Conservation (phyloP, 108 stramenopile genomes). For the Fistulifera solaris region DNA sequence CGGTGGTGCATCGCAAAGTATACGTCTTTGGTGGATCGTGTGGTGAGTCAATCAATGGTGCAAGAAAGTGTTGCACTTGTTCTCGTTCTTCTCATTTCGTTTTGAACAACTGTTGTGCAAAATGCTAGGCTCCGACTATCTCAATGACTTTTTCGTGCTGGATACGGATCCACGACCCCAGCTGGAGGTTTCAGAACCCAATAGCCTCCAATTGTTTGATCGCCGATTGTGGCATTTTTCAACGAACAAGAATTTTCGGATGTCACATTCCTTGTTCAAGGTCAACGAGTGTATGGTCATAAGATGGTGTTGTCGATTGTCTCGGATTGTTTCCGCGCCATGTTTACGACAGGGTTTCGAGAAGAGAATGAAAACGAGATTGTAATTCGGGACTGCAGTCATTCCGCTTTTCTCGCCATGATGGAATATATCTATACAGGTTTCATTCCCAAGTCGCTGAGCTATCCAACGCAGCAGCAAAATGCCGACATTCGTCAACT, state of each 20-base stretch:
- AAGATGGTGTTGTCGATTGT: slow-evolving; percentile 74
- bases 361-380: slow-evolving; percentile 70
- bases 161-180: slow-evolving; percentile 83
- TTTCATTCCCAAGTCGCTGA: slow-evolving; percentile 25
- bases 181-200: slow-evolving; percentile 50
- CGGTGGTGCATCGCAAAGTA: slow-evolving; percentile 73
- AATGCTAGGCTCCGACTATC: slow-evolving; percentile 36
- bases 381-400: slow-evolving; percentile 69
- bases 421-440: slow-evolving; percentile 93
- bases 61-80: no score
- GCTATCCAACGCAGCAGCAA: slow-evolving; percentile 3
- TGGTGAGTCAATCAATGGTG: slow-evolving; percentile 11
- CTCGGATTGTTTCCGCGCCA: slow-evolving; percentile 86
- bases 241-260: slow-evolving; percentile 85
- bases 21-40: slow-evolving; percentile 80
- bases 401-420: slow-evolving; percentile 70
- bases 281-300: slow-evolving; percentile 74
- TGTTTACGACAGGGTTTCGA: slow-evolving; percentile 83
- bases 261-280: slow-evolving; percentile 88
- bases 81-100: slow-evolving; percentile 16
- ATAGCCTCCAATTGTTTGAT: slow-evolving; percentile 52
- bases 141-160: slow-evolving; percentile 80
- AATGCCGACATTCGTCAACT: slow-evolving; percentile 10
- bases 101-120: slow-evolving; percentile 7
- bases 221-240: slow-evolving; percentile 64